Conservation (phyloP, 371 early-diverging fungal species). For the Lichtheimia corymbifera region DNA sequence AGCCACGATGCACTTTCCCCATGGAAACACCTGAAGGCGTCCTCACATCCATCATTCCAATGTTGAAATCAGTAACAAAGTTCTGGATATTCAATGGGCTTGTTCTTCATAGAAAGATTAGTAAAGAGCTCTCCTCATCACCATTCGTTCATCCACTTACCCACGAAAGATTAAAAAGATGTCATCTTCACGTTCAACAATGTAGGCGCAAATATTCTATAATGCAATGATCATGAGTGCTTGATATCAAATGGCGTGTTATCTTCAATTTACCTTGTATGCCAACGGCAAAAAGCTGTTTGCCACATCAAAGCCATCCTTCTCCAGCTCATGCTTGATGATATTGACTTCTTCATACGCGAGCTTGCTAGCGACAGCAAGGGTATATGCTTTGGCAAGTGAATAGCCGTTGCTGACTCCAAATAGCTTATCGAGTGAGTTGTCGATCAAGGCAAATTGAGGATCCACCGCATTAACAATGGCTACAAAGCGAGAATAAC, state of each 20-base stretch:
- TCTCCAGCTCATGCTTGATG: conserved; percentile 55
- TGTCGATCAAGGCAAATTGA: conserved; percentile 26
- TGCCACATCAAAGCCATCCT: conserved; percentile 59
- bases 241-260: neutral
- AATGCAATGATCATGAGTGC: neutral
- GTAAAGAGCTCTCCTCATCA: neutral
- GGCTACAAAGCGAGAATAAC: conserved; percentile 12
- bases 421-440: conserved; percentile 2
- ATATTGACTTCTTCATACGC: conserved; percentile 61
- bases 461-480: conserved; percentile 38
- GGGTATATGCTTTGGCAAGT: conserved; percentile 53
- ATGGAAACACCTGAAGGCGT: conserved; percentile 44
- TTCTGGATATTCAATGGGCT: conserved; percentile 66
- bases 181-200: conserved; percentile 61
- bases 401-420: conserved; percentile 34
- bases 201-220: conserved; percentile 64
- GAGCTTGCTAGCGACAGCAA: conserved; percentile 55
- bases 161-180: conserved; percentile 62
- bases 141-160: conserved; percentile 15
- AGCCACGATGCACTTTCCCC: conserved; percentile 63
- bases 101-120: conserved; percentile 31
- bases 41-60: conserved; percentile 47
- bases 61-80: conserved; percentile 57
- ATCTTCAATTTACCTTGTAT: conserved; percentile 46
- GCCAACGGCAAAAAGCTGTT: conserved; percentile 55